Evolutionary conservation across 306 rosid genomes (phyloP).

Genomic region (Gynostemma pentaphyllum): DNA sequence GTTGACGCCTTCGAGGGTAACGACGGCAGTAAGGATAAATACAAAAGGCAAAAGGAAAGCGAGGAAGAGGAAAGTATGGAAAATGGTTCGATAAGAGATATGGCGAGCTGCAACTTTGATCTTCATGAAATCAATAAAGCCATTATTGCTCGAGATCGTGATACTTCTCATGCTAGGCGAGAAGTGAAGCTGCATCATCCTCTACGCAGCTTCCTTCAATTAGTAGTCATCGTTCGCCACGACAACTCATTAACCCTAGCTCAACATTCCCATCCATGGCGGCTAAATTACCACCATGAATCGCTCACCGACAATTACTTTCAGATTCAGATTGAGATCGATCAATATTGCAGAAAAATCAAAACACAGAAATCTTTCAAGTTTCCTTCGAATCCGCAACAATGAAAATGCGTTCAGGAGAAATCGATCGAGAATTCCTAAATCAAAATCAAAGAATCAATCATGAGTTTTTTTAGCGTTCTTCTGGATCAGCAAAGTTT

Average conservation of each 20-base stretch:
- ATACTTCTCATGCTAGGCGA: constrained; percentile 99
- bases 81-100: constrained; percentile 94
- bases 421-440: background rate
- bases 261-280: constrained; percentile 32
- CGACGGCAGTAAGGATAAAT: constrained; percentile 97
- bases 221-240: constrained; percentile 21
- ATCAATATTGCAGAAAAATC: background rate
- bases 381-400: background rate
- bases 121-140: constrained; percentile 99
- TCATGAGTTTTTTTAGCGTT: background rate
- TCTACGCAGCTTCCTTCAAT: constrained; percentile 70
- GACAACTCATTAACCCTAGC: constrained; percentile 24
- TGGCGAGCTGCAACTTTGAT: constrained; percentile 99
- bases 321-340: constrained; percentile 7
- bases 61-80: constrained; percentile 93
- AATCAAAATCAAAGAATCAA: background rate
- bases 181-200: constrained; percentile 99
- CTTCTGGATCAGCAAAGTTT: constrained; percentile 5
- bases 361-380: constrained; percentile 16
- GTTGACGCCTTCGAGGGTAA: constrained; percentile 99
- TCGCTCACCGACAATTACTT: constrained; percentile 28
- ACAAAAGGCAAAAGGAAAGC: constrained; percentile 95
- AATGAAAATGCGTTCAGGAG: background rate
- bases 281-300: constrained; percentile 49
- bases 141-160: constrained; percentile 99